Evolutionary conservation across 352 stramenopile species (phyloP).

Genomic region (Phytopythium cucurbitacearum): DNA sequence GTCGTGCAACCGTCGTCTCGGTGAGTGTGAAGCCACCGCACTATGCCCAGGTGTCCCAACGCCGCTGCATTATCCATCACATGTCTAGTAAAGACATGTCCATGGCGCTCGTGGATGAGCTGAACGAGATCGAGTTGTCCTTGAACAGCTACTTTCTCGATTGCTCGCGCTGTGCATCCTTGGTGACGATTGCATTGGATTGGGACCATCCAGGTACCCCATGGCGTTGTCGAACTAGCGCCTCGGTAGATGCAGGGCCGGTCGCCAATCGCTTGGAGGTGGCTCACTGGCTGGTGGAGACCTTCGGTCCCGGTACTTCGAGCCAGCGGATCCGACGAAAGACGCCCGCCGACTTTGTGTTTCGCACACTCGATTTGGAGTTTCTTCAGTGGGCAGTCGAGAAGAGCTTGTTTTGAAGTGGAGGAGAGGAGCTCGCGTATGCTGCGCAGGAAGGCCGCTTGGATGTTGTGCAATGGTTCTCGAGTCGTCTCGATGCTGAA

Average conservation of each 20-base stretch:
- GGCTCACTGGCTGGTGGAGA: neutral
- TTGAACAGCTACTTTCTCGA: conserved; percentile 21
- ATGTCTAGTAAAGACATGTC: conserved; percentile 16
- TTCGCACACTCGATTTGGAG: no score
- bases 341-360: no score
- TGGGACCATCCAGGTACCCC: conserved; percentile 12
- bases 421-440: no score
- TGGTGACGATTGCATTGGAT: conserved; percentile 16
- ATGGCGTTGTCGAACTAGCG: no score
- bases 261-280: neutral
- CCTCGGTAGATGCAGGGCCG: no score
- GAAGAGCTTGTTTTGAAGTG: no score
- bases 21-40: conserved; percentile 19
- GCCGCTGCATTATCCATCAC: conserved; percentile 19
- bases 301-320: no score
- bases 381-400: no score
- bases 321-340: no score
- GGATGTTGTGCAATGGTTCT: no score
- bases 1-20: conserved; percentile 19
- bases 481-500: no score
- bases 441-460: no score
- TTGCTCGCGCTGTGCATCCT: conserved; percentile 19
- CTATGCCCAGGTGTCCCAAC: conserved; percentile 16
- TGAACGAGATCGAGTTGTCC: conserved; percentile 18
- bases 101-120: conserved; percentile 16